A percentile compares a stretch with the other conserved stretches of the same genome.
Evolutionary conservation across 257 asterid species (phyloP).

Genomic region (Cordia subcordata): DNA sequence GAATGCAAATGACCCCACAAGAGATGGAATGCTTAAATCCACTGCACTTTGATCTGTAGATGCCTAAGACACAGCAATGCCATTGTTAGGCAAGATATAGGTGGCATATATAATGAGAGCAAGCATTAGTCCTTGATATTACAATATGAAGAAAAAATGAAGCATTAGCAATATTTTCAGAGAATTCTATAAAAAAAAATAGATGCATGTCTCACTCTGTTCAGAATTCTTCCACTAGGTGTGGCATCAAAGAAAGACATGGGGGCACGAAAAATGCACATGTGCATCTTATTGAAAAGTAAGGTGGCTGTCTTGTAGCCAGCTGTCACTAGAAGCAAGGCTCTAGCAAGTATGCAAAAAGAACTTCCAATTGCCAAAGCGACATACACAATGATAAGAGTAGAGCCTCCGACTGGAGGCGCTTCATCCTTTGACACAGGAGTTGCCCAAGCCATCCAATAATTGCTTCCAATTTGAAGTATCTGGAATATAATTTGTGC

Average conservation of each 20-base stretch:
- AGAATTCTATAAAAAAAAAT: not conserved
- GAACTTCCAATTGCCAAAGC: conserved; percentile 63
- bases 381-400: conserved; percentile 73
- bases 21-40: conserved; percentile 55
- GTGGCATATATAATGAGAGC: not conserved
- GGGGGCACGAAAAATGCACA: conserved; percentile 76
- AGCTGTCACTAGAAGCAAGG: conserved; percentile 46
- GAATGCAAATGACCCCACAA: conserved; percentile 49
- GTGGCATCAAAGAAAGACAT: conserved; percentile 97
- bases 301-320: conserved; percentile 68
- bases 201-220: conserved; percentile 44
- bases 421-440: conserved; percentile 62
- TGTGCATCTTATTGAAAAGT: conserved; percentile 73
- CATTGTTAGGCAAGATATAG: not conserved
- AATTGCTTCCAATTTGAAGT: conserved; percentile 90
- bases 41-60: conserved; percentile 84
- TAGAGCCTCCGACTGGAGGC: conserved; percentile 50
- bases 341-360: conserved; percentile 56
- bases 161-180: no score
- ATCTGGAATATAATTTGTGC: conserved; percentile 62
- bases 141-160: no score
- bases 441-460: conserved; percentile 99
- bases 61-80: conserved; percentile 40
- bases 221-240: conserved; percentile 92
- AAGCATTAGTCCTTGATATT: not conserved